Percentiles rank a stretch among this genome's conserved stretches.
These are phyloP conservation scores for Eurotiales sp. DNA, from an alignment of 2,329 filamentous ascomycete species.

Conservation along the genomic window DNA sequence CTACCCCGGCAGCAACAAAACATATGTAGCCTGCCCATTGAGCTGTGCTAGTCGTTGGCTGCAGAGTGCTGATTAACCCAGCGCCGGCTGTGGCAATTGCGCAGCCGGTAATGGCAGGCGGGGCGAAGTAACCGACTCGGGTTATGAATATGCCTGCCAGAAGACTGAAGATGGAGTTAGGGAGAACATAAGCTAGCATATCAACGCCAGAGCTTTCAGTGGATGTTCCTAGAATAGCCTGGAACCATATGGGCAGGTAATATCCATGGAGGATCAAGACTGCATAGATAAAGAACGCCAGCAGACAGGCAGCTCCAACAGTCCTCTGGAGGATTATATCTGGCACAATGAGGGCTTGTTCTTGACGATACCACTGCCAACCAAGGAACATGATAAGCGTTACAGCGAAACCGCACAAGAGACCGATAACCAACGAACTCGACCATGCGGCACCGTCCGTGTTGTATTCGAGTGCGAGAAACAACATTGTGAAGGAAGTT, in stretches of 20 bases:
- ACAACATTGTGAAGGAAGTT: constrained; percentile 22
- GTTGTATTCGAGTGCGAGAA: constrained; percentile 27
- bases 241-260: constrained; percentile 27
- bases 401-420: constrained; percentile 23
- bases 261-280: constrained; percentile 22
- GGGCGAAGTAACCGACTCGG: constrained; percentile 25
- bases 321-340: constrained; percentile 19
- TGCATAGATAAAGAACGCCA: constrained; percentile 26
- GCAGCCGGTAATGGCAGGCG: constrained; percentile 25
- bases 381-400: constrained; percentile 23
- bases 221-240: constrained; percentile 21
- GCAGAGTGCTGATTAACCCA: constrained; percentile 33
- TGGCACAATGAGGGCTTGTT: constrained; percentile 22
- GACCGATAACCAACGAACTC: constrained; percentile 20
- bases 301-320: constrained; percentile 23
- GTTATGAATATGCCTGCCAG: constrained; percentile 26
- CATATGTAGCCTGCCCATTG: constrained; percentile 26
- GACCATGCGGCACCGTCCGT: constrained; percentile 23
- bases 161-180: constrained; percentile 26
- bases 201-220: constrained; percentile 12
- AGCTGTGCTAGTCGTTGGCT: constrained; percentile 20
- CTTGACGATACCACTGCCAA: constrained; percentile 18
- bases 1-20: constrained; percentile 20
- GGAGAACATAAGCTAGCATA: constrained; percentile 31
- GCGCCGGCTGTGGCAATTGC: constrained; percentile 25